Base-by-base conservation (phyloP, 129 eudicot species). In the Flaveria trinervia region DNA sequence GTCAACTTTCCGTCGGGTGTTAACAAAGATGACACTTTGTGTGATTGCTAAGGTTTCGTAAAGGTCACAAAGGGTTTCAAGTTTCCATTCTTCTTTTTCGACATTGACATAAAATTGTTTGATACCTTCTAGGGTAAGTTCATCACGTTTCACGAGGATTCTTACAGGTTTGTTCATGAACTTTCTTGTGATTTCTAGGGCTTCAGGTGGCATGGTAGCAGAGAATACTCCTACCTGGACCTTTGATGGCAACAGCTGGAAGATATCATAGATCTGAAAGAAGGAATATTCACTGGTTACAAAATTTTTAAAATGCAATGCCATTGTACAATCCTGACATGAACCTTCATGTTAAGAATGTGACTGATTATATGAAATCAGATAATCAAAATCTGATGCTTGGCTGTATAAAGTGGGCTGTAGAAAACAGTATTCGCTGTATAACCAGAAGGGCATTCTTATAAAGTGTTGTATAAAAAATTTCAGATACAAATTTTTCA, bases 141-240 rank as follows among this genome's bases (percentile, higher is more conserved):
- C 89, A 28, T 85, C 89, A 56, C 89, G 84, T 62, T 85, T 85
- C 28, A 85, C 89, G 4, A 85, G 84, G 51, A 85, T 85, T 62
- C 89, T 56, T 13, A 85, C 89, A 0, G 89, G 89, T 65, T 85
- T 85, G 73, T 85, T 85, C 89, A 85, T 85, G 79, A 84, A 84
- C 54, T 84, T 84, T 59, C 88, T 73, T 17, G 88, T 81, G 59
- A 84, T 84, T 44, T 84, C 88, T 1, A 84, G 75, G 17, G 88
- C 88, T 36, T 84, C 85, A 0, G 88, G 88, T 30, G 88, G 88
- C 89, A 85, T 85, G 61, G 89, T 85, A 14, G 89, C 89, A 9
- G 89, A 85, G 62, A 85, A 85, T n/a, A 85, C 89, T 16, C 89
- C 89, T 1, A 85, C 89, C 62, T 85, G 89, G 30, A 86, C 86